Conservation (phyloP, 371 early-diverging fungal genomes). For the Smittium culicis region DNA sequence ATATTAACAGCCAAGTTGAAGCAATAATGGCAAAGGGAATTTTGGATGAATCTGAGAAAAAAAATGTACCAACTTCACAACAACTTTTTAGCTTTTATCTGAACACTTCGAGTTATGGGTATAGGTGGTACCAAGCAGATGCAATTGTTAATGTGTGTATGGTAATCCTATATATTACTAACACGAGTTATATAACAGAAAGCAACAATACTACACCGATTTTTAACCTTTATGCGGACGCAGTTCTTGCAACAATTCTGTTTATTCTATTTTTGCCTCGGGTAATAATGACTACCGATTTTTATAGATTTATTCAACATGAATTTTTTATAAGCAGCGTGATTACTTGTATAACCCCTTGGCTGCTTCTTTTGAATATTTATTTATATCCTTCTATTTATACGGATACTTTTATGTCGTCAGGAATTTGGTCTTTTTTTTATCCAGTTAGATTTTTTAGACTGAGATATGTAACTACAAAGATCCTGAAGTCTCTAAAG, state of each 20-base stretch:
- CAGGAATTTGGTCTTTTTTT: constrained; percentile 35
- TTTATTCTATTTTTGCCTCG: constrained; percentile 37
- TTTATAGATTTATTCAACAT: constrained; percentile 23
- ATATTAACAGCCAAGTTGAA: neutral
- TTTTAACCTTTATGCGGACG: constrained; percentile 26
- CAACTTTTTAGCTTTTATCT: constrained; percentile 23
- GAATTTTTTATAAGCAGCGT: constrained; percentile 35
- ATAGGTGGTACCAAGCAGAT: constrained; percentile 48
- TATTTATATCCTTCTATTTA: constrained; percentile 20
- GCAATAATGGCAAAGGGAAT: neutral
- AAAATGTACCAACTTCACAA: constrained; percentile 13
- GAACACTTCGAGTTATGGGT: constrained; percentile 34
- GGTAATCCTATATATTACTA: constrained; percentile 36
- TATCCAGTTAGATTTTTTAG: constrained; percentile 54
- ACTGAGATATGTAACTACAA: constrained; percentile 35
- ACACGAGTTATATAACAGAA: constrained; percentile 25
- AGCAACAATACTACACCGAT: constrained; percentile 19
- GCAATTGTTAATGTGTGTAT: constrained; percentile 34
- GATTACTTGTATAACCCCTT: constrained; percentile 37
- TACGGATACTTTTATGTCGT: constrained; percentile 36
- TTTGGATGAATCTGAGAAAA: neutral
- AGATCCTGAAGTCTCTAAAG: constrained; percentile 38
- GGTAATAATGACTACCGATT: constrained; percentile 34
- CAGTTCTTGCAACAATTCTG: constrained; percentile 30
- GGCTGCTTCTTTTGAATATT: constrained; percentile 25